Evolutionary conservation across 345 rosid species (phyloP).

Genomic region (Syzygium grande): DNA sequence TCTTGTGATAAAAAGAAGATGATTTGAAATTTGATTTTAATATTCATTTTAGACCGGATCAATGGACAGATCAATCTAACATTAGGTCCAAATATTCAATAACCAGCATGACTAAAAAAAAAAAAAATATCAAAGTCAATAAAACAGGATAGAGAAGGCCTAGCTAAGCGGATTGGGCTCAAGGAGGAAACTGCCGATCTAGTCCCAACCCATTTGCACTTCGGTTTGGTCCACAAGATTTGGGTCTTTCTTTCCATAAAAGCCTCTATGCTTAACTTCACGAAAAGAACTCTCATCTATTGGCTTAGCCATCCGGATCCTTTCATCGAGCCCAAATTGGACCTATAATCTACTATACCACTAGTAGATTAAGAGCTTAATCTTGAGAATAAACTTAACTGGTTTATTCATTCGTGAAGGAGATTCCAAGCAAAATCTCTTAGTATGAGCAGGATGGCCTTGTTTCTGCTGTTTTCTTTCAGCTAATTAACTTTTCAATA

Average conservation of each 20-base stretch:
- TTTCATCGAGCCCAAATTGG: not conserved
- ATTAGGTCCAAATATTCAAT: not conserved
- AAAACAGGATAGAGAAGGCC: not conserved
- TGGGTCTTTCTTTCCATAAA: not conserved
- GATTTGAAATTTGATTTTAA: not conserved
- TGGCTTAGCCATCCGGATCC: not conserved
- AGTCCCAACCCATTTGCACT: not conserved
- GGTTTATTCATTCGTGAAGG: not conserved
- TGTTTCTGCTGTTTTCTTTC: not conserved
- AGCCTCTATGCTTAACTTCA: not conserved
- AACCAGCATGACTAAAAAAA: not conserved
- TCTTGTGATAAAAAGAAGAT: not conserved
- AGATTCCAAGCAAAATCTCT: not conserved
- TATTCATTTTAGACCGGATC: not conserved
- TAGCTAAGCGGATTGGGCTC: not conserved
- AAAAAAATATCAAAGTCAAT: not conserved
- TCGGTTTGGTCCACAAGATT: not conserved
- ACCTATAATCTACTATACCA: not conserved
- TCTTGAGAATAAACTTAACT: not conserved
- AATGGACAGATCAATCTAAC: not conserved
- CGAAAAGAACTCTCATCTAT: not conserved
- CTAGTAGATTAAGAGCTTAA: too few relatives aligned
- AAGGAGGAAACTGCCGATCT: not conserved
- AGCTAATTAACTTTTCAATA: not conserved
- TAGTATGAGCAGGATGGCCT: not conserved